Base-by-base conservation (phyloP, 2,329 filamentous ascomycete genomes). In the Juglanconis juglandina region DNA sequence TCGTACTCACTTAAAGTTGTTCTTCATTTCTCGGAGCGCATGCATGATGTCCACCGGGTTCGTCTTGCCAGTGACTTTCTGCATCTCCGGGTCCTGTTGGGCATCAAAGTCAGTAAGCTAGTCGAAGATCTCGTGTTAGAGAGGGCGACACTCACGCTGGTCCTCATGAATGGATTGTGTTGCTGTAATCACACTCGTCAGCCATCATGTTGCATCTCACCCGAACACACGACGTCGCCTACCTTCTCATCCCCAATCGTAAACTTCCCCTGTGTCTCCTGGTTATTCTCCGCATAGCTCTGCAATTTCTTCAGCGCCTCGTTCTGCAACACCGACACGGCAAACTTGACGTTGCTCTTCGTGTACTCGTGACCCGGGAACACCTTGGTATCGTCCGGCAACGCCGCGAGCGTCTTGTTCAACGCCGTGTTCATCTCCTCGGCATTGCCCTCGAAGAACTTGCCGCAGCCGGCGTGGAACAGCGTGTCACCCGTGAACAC, bases 351-450 rank as follows among this genome's bases (percentile, higher is more conserved):
- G 70, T 99, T 99, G 55, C 89, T 84, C 76, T 95, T 96, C n/a
- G 95, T 99, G 77, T 99, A 99, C 75, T 98, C 95, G 70, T 99
- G 95, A 4, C 95, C 95, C 17, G 94, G 93, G 72, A 91, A 99
- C 65, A 99, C 91, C 65, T 89, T 89, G 1, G 95, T 98, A 68
- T 98, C 92, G 67, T 96, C 89, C 0, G 95, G 94, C 59, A 99
- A 77, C 5, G 85, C 77, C 2, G 85, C 91, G 49, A 99, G 83
- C 0, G 87, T 91, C 76, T 91, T 86, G 75, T 99, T 99, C 69
- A 99, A 75, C 0, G 95, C 94, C 68, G 86, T 90, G 77, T 99
- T 84, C 95, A 99, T 99, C 79, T 99, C 90, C 61, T 85, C 82
- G 0, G 92, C 87, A 9, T 82, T 92, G 17, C 95, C 95, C 75